Evolutionary conservation across 129 eudicot species (phyloP).

Genomic region (Daucus carota): DH1_v3.0 NC_030389.2:5745001-5745500

Average conservation of each 20-base stretch:
- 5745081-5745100: conserved; percentile 82
- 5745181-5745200: too few species aligned
- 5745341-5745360: not conserved
- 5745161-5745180: too few species aligned
- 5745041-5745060: conserved; percentile 94
- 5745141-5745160: not conserved
- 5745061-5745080: conserved; percentile 87
- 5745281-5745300: not conserved
- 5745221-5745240: not conserved
- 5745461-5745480: not conserved
- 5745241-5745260: not conserved
- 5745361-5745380: not conserved
- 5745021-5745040: conserved; percentile 80
- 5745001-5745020: conserved; percentile 83
- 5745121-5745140: not conserved
- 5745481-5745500: not conserved
- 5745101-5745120: conserved; percentile 15
- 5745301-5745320: not conserved
- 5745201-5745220: too few species aligned
- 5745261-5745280: not conserved
- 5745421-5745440: not conserved
- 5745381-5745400: not conserved
- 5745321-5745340: not conserved
- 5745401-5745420: not conserved
- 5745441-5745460: not conserved